A percentile compares a stretch with the other conserved stretches of the same genome.
Evolutionary conservation across 306 rosid genomes (phyloP).

Genomic region (Carpinus fangiana): DNA sequence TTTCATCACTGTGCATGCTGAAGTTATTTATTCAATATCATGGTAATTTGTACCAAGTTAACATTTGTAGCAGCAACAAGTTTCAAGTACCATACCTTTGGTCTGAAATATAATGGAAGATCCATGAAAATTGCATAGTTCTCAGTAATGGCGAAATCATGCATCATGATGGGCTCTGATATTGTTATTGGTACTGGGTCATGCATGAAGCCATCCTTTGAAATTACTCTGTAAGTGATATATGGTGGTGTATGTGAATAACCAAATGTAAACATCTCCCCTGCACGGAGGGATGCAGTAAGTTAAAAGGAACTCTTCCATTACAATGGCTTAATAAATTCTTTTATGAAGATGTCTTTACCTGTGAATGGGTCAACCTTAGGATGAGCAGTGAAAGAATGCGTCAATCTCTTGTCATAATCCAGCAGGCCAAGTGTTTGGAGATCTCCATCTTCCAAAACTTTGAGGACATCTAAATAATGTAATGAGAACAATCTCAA

Average conservation of each 20-base stretch:
- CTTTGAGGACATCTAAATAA: slow-evolving; percentile 77
- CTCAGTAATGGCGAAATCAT: slow-evolving; percentile 93
- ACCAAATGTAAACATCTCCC: slow-evolving; percentile 97
- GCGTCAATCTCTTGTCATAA: slow-evolving; percentile 90
- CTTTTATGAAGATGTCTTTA: slow-evolving; percentile 33
- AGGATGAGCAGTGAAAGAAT: slow-evolving; percentile 96
- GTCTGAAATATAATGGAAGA: slow-evolving; percentile 80
- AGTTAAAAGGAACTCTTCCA: slow-evolving; percentile 22
- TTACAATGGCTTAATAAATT: slow-evolving; percentile 20
- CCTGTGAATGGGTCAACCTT: slow-evolving; percentile 98
- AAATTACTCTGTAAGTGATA: slow-evolving; percentile 87
- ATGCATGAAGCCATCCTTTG: slow-evolving; percentile 86
- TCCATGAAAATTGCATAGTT: slow-evolving; percentile 89
- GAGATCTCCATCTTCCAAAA: slow-evolving; percentile 94
- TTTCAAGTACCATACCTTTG: slow-evolving; percentile 60
- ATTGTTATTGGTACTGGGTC: slow-evolving; percentile 92
- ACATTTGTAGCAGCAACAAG: slow-evolving; percentile 11
- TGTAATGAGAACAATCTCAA: slow-evolving; percentile 28
- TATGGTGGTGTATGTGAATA: slow-evolving; percentile 84
- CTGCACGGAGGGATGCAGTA: slow-evolving; percentile 50
- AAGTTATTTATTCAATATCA: not conserved
- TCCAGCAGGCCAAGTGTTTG: slow-evolving; percentile 90
- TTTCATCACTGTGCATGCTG: slow-evolving; percentile 15
- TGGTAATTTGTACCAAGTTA: not conserved
- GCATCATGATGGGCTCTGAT: slow-evolving; percentile 90